phyloP scores from a whole-genome alignment of 2,329 filamentous ascomycete genomes.

The Paecilomyces sp. region DNA sequence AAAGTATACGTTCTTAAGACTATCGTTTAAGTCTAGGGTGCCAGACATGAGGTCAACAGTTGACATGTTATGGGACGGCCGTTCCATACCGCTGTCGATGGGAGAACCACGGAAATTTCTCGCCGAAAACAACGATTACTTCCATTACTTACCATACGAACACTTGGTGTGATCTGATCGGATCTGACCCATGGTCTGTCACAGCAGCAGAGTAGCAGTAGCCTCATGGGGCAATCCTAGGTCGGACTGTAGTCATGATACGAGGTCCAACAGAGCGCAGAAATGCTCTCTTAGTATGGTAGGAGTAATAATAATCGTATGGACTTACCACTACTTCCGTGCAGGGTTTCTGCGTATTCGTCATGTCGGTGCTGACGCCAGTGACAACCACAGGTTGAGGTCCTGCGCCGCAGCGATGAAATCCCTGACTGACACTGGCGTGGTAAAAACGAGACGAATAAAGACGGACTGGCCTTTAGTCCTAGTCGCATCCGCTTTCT shows the following conservation, averaged over 20 bases:
- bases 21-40: background rate
- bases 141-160: background rate
- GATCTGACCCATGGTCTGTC: background rate
- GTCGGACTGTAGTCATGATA: background rate
- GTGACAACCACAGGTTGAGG: background rate
- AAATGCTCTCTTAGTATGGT: background rate
- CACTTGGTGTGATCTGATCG: background rate
- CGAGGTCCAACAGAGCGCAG: background rate
- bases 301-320: background rate
- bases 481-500: background rate
- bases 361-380: background rate
- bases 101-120: background rate
- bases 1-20: background rate
- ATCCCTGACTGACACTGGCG: background rate
- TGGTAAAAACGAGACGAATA: background rate
- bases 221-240: background rate
- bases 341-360: background rate
- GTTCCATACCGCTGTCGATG: background rate
- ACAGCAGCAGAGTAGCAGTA: background rate
- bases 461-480: background rate
- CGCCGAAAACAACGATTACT: background rate
- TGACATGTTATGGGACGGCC: background rate
- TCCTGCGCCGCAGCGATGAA: background rate
- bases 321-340: background rate
- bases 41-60: background rate